Evolutionary conservation across 1,284 basidiomycete species (phyloP), one percentile per base, ranked within the genome.

Genomic region (Cutaneotrichosporon cutaneum): DNA sequence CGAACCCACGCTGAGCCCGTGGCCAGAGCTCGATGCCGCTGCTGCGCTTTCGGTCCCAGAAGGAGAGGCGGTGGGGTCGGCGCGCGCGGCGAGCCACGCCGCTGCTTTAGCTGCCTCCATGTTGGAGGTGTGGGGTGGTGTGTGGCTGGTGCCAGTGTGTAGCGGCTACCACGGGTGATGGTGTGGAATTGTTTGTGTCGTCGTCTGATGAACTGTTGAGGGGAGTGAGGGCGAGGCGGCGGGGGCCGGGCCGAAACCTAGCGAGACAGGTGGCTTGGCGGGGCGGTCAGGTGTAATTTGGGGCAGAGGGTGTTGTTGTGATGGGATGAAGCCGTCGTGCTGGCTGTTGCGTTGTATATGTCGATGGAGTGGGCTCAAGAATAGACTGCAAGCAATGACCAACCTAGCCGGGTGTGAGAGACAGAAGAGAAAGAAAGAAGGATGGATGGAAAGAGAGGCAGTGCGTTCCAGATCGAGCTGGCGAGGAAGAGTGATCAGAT

Each of bases 61-160:
- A 24, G 56, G n/a, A n/a, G 47, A 52, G 26, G 50, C n/a, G n/a
- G 54, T 45, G 26, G 26, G 27, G 9, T 22, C 54, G 5, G 42
- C 54, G 42, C 39, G 42, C 27, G 54, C 54, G 3, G 54, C 35
- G 52, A 54, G 52, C 52, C 52, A 54, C 16, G 48, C 48, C 24
- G 48, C 48, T n/a, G 26, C 48, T 9, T 10, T n/a, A 13, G 26
- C 16, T 27, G 48, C 27, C 48, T 27, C 48, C 48, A 27, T 27
- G 13, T 4, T 51, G 10, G 47, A 36, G 48, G 47, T 13, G 10
- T 21, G 33, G n/a, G 45, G 11, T 27, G 18, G 11, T 32, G 27
- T 48, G 22, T 54, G 39, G 44, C 26, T 26, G 45, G 9, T 26
- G 45, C 24, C 6, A 42, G 39, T n/a, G 39, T 42, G 18, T 2